Percentiles rank a stretch among this genome's conserved stretches.
phyloP scores from a whole-genome alignment of 495 filamentous ascomycete genomes.

The Daldinia caldariorum region DNA sequence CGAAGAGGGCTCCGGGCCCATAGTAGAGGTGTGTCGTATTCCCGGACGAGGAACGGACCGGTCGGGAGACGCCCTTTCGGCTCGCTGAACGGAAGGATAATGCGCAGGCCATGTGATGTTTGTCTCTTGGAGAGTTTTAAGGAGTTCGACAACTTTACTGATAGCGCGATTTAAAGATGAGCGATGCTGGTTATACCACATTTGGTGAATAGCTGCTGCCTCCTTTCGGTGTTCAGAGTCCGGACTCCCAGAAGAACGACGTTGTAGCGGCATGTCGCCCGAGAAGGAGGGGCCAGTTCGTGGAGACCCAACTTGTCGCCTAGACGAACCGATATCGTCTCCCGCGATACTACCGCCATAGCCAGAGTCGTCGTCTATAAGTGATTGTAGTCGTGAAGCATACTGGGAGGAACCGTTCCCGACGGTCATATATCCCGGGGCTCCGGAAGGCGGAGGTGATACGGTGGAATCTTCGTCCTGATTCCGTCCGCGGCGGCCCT shows the following conservation, averaged over 20 bases:
- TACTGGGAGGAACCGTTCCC: conserved; percentile 83
- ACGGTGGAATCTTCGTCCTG: conserved; percentile 19
- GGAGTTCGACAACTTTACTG: conserved; percentile 79
- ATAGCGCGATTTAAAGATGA: conserved; percentile 86
- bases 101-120: conserved; percentile 93
- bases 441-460: conserved; percentile 44
- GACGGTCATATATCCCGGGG: conserved; percentile 85
- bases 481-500: conserved; percentile 44
- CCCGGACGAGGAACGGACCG: conserved; percentile 56
- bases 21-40: conserved; percentile 65
- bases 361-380: conserved; percentile 86
- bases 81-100: conserved; percentile 85
- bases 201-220: conserved; percentile 59
- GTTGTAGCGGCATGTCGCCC: conserved; percentile 58
- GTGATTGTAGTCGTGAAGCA: conserved; percentile 70
- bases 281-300: conserved; percentile 43
- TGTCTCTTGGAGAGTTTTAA: conserved; percentile 82
- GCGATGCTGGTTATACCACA: conserved; percentile 87
- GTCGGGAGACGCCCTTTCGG: conserved; percentile 56
- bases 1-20: conserved; percentile 45
- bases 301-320: conserved; percentile 54
- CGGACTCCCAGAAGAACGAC: conserved; percentile 42
- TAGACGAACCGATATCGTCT: conserved; percentile 49
- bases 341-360: conserved; percentile 80
- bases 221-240: conserved; percentile 55